Percentiles rank a stretch among this genome's conserved stretches.
Evolutionary conservation across 2,329 filamentous ascomycete genomes (phyloP).

Genomic region (Nigrograna mackinnonii): DNA sequence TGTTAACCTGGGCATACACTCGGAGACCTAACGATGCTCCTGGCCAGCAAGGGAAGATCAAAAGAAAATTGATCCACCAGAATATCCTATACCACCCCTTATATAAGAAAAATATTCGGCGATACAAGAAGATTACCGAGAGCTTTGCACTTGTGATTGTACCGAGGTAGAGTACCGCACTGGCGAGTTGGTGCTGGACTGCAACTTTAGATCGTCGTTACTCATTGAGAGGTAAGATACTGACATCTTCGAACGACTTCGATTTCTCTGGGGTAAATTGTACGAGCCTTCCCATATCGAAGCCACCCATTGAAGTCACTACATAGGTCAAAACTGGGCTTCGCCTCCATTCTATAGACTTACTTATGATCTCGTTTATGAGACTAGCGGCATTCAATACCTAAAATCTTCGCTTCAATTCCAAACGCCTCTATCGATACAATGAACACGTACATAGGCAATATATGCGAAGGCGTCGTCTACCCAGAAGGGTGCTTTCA

Average conservation of each 20-base stretch:
- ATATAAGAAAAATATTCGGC: constrained; percentile 12
- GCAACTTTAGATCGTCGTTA: background rate
- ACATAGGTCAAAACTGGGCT: background rate
- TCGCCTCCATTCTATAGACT: background rate
- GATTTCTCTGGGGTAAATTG: background rate
- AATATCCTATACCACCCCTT: constrained; percentile 7
- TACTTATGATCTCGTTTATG: background rate
- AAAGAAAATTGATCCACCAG: background rate
- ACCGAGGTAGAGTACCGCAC: constrained; percentile 12
- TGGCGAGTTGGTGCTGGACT: background rate
- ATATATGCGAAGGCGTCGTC: background rate
- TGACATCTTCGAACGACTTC: background rate
- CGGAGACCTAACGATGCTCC: no score
- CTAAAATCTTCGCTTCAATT: no score
- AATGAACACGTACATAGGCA: background rate
- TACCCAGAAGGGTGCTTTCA: background rate
- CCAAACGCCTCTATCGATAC: no score
- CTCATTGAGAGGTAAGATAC: background rate
- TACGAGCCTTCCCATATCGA: background rate
- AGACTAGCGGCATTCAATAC: background rate
- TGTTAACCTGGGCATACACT: no score
- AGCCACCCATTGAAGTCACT: background rate
- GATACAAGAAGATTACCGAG: constrained; percentile 16
- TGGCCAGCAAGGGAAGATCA: background rate
- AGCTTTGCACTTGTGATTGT: constrained; percentile 12